Conservation (phyloP, 768 basidiomycete genomes). For the Leccinum sublutescens region DNA sequence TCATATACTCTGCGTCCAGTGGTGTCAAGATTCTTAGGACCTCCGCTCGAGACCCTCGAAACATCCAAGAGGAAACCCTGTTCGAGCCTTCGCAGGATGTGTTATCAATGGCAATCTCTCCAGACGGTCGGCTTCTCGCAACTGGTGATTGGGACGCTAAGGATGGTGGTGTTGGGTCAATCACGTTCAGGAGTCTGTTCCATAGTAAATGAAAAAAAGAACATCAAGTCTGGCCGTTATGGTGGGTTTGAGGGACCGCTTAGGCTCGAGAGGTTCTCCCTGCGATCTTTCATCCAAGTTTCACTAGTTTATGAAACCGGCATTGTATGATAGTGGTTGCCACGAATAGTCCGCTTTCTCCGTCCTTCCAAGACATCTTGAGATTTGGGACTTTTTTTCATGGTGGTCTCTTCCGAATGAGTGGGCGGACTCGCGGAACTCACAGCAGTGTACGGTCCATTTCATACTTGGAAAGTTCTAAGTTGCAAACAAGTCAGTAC, state of each 20-base stretch:
- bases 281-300: no score
- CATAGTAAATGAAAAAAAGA: not conserved
- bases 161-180: slow-evolving; percentile 7
- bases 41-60: not conserved
- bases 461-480: not conserved
- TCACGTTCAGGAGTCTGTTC: not conserved
- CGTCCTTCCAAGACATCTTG: not conserved
- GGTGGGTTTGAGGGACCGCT: not conserved
- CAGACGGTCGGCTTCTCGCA: not conserved
- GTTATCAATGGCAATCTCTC: slow-evolving; percentile 8
- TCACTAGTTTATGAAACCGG: not conserved
- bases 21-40: not conserved
- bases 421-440: not conserved
- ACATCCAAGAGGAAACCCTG: not conserved
- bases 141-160: not conserved
- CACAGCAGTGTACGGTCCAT: not conserved
- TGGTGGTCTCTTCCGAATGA: not conserved
- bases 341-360: not conserved
- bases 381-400: not conserved
- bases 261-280: no score
- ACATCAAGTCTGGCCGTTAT: not conserved
- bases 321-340: not conserved
- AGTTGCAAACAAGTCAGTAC: not conserved
- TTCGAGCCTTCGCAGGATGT: slow-evolving; percentile 3
- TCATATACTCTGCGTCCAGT: slow-evolving; percentile 1